phyloP scores from a whole-genome alignment of 2,329 filamentous ascomycete species.

The Cladophialophora yegresii region DNA sequence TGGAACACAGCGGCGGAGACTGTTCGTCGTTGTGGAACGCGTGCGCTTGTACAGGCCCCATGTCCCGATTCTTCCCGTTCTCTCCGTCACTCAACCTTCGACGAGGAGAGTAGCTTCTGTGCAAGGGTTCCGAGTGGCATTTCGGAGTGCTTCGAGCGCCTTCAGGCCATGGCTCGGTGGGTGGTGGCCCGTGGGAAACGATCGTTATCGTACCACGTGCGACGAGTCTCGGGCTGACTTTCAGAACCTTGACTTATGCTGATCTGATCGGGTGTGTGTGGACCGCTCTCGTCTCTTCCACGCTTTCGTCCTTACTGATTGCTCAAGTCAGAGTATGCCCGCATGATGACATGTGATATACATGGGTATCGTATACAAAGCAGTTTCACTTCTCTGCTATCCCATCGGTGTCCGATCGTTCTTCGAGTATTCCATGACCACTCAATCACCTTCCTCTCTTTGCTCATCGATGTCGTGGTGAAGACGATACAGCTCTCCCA shows the following conservation, averaged over 20 bases:
- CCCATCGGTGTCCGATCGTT: no score
- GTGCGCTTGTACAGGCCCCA: background rate
- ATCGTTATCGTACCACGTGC: background rate
- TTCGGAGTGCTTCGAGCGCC: background rate
- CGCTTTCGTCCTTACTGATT: background rate
- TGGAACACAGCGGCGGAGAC: background rate
- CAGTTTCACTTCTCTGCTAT: background rate
- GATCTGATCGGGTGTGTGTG: background rate
- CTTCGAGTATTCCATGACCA: background rate
- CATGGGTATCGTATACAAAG: no score
- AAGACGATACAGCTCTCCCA: background rate
- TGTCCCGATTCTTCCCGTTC: background rate
- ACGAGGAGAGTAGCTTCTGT: background rate
- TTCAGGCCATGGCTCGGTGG: no score
- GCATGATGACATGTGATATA: background rate
- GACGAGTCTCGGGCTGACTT: background rate
- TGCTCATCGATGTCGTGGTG: background rate
- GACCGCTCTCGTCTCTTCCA: background rate
- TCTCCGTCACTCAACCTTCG: background rate
- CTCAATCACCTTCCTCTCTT: background rate
- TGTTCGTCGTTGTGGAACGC: background rate
- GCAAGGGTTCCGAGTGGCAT: background rate
- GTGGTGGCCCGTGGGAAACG: background rate
- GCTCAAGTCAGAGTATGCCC: background rate
- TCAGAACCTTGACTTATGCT: background rate